These are phyloP conservation scores for Aspergillus thermomutatus DNA, from an alignment of 2,329 filamentous ascomycete genomes.

Conservation along the genomic window DNA sequence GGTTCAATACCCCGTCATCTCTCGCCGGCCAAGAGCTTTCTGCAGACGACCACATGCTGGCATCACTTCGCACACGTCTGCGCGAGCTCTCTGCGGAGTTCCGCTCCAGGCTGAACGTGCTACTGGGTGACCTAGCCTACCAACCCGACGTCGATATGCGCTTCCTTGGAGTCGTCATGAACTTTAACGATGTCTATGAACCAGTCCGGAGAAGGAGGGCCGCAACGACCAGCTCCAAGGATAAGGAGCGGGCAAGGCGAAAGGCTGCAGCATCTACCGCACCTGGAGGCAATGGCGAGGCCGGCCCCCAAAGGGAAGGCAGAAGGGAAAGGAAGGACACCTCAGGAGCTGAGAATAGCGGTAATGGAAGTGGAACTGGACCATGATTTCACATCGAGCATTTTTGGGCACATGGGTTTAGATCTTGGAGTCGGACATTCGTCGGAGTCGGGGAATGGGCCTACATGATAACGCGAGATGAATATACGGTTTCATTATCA, in stretches of 20 bases:
- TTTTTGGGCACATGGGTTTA: neutral
- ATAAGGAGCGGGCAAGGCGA: constrained; percentile 27
- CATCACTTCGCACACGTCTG: constrained; percentile 71
- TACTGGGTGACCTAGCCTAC: constrained; percentile 86
- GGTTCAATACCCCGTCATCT: constrained; percentile 40
- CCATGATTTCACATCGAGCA: neutral
- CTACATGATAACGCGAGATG: constrained; percentile 16
- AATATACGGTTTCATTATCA: constrained; percentile 5
- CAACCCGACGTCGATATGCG: constrained; percentile 94
- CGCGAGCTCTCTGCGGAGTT: constrained; percentile 72
- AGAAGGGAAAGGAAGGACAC: constrained; percentile 24
- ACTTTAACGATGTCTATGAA: constrained; percentile 96
- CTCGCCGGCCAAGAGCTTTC: constrained; percentile 30
- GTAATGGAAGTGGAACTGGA: constrained; percentile 1
- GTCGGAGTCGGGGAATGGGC: constrained; percentile 5
- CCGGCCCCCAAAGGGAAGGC: constrained; percentile 17
- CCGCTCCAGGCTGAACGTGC: constrained; percentile 68
- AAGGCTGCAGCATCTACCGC: constrained; percentile 23
- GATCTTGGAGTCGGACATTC: neutral
- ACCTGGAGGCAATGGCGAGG: constrained; percentile 15
- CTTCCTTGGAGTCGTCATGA: constrained; percentile 95
- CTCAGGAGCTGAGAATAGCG: neutral
- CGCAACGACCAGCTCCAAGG: constrained; percentile 26
- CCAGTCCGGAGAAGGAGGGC: constrained; percentile 61
- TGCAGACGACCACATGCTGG: constrained; percentile 63